These are phyloP conservation scores for Discostella stelligeroides DNA, from an alignment of 108 stramenopile genomes.

Conservation along the genomic window DNA sequence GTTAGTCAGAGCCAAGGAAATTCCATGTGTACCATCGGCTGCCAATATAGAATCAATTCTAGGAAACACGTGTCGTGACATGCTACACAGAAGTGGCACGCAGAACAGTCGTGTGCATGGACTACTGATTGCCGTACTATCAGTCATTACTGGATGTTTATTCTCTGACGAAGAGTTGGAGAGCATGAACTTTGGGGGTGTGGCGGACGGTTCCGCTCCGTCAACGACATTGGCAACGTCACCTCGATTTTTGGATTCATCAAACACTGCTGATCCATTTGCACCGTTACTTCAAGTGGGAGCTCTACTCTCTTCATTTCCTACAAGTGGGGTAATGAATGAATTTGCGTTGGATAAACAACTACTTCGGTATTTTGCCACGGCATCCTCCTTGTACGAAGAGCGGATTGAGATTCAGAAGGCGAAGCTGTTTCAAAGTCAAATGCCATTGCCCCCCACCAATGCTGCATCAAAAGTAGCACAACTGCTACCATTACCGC, in stretches of 20 bases:
- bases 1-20: not conserved
- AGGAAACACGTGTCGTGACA: constrained; percentile 53
- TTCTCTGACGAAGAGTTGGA: constrained; percentile 41
- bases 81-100: not conserved
- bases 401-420: constrained; percentile 81
- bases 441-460: not conserved
- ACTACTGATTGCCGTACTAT: constrained; percentile 63
- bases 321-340: constrained; percentile 3
- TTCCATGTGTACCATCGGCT: constrained; percentile 12
- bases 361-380: constrained; percentile 61
- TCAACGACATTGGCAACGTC: not conserved
- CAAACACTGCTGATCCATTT: constrained; percentile 21
- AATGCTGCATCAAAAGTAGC: not conserved
- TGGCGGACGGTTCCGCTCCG: not conserved
- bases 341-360: constrained; percentile 51
- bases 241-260: constrained; percentile 7
- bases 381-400: constrained; percentile 72
- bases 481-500: constrained; percentile 17
- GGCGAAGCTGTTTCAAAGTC: constrained; percentile 36
- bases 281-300: constrained; percentile 59
- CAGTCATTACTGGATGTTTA: constrained; percentile 46
- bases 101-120: constrained; percentile 40
- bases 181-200: constrained; percentile 6
- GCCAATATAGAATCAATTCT: constrained; percentile 60
- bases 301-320: constrained; percentile 47